Percentiles rank a stretch among this genome's conserved stretches.
phyloP scores from a whole-genome alignment of 2,329 filamentous ascomycete genomes.

The Paraconiothyrium sp. region DNA sequence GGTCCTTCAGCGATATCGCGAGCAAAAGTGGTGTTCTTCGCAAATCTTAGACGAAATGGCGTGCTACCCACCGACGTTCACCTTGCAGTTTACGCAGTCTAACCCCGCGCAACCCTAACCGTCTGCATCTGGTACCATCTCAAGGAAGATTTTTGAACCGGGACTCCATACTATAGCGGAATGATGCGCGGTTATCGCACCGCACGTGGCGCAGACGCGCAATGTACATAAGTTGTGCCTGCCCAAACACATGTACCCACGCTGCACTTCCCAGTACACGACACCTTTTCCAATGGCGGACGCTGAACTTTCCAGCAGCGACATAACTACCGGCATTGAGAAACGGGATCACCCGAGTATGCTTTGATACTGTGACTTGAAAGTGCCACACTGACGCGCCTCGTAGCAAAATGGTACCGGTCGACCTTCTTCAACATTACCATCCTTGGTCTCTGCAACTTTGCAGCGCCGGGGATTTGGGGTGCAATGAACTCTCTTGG shows the following conservation, averaged over 20 bases:
- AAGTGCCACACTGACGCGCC: constrained; percentile 10
- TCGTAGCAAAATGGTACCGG: constrained; percentile 71
- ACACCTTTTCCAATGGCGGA: background rate
- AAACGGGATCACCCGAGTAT: constrained; percentile 40
- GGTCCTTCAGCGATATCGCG: background rate
- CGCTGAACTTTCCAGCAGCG: background rate
- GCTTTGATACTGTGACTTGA: background rate
- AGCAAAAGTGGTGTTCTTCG: constrained; percentile 13
- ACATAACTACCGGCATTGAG: constrained; percentile 20
- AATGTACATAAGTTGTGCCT: background rate
- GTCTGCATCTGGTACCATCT: background rate
- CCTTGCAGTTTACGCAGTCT: constrained; percentile 1
- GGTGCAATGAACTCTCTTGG: constrained; percentile 76
- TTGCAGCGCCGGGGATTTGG: constrained; percentile 77
- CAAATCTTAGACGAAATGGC: constrained; percentile 34
- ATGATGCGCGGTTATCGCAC: background rate
- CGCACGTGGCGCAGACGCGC: constrained; percentile 5
- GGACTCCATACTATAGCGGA: background rate
- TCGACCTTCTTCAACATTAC: constrained; percentile 78
- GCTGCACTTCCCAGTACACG: background rate
- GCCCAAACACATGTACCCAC: background rate
- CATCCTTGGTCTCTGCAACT: constrained; percentile 75
- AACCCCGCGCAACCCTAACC: constrained; percentile 12
- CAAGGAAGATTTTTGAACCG: background rate
- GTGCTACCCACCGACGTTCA: constrained; percentile 34